These are phyloP conservation scores for Neonothopanus nambi DNA, from an alignment of 1,284 basidiomycete genomes.

Conservation along the genomic window DNA sequence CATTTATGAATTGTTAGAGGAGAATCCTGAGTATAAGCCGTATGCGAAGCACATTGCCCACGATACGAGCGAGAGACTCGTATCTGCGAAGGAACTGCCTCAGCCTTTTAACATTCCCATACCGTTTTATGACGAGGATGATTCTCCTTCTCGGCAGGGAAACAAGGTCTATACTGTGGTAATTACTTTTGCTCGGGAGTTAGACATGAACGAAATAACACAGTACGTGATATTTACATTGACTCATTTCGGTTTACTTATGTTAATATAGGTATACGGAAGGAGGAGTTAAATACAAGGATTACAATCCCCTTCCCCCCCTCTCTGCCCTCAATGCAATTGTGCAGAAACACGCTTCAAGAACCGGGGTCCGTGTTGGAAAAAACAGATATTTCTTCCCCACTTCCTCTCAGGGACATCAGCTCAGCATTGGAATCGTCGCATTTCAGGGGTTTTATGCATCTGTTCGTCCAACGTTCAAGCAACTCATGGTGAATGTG, in stretches of 20 bases:
- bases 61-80: slow-evolving; percentile 57
- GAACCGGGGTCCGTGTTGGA: slow-evolving; percentile 50
- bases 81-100: slow-evolving; percentile 56
- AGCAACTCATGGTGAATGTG: slow-evolving; percentile 73
- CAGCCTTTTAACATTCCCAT: slow-evolving; percentile 53
- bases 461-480: slow-evolving; percentile 63
- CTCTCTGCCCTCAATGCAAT: slow-evolving; percentile 67
- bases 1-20: slow-evolving; percentile 61
- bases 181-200: slow-evolving; percentile 46
- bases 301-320: slow-evolving; percentile 53
- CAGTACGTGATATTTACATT: slow-evolving; percentile 40
- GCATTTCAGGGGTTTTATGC: slow-evolving; percentile 69
- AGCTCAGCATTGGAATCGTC: slow-evolving; percentile 50
- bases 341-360: slow-evolving; percentile 56
- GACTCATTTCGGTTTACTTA: no score
- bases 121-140: slow-evolving; percentile 56
- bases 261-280: slow-evolving; percentile 45
- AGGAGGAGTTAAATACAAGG: slow-evolving; percentile 40
- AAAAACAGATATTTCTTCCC: slow-evolving; percentile 61
- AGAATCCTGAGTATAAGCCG: slow-evolving; percentile 38
- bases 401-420: slow-evolving; percentile 23
- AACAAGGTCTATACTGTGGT: slow-evolving; percentile 52
- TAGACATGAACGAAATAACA: slow-evolving; percentile 43
- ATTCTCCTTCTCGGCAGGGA: slow-evolving; percentile 36
- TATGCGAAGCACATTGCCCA: slow-evolving; percentile 56